A percentile compares a stretch with the other conserved stretches of the same genome.
Evolutionary conservation across 2,329 filamentous ascomycete species (phyloP).

Genomic region (Ophiostoma sp.): DNA sequence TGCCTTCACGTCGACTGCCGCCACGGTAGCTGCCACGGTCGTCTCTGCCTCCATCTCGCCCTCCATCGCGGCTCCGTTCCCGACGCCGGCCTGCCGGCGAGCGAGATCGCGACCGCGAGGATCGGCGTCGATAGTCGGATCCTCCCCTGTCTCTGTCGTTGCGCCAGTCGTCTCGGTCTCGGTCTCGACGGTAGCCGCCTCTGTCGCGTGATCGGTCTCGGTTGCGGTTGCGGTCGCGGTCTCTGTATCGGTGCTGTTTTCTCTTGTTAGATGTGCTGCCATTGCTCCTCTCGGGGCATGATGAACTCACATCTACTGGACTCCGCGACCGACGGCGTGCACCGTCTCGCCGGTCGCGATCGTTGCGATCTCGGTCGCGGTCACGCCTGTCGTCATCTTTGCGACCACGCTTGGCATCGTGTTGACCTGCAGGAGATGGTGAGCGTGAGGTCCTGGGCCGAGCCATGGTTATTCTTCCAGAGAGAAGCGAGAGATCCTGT

Average conservation of each 20-base stretch:
- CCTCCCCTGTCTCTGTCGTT: constrained; percentile 37
- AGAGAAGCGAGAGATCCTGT: constrained; percentile 7
- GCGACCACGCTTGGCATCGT: constrained; percentile 67
- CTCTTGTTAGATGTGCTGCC: constrained; percentile 46
- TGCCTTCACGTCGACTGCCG: constrained; percentile 67
- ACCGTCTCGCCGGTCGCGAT: constrained; percentile 54
- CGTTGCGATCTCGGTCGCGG: constrained; percentile 47
- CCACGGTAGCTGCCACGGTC: constrained; percentile 61
- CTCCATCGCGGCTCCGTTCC: constrained; percentile 63
- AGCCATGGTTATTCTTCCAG: constrained; percentile 49
- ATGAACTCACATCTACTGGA: constrained; percentile 56
- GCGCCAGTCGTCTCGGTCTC: constrained; percentile 56
- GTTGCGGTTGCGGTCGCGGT: constrained; percentile 48
- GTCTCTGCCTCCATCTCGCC: constrained; percentile 45
- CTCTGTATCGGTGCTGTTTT: constrained; percentile 58
- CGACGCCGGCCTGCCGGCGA: constrained; percentile 57
- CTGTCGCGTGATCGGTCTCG: constrained; percentile 57
- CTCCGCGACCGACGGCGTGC: constrained; percentile 62
- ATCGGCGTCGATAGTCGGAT: constrained; percentile 56
- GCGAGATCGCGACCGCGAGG: constrained; percentile 60
- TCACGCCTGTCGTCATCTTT: constrained; percentile 62
- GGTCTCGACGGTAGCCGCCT: constrained; percentile 64
- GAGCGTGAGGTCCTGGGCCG: constrained; percentile 72
- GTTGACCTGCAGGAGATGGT: constrained; percentile 89
- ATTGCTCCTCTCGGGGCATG: too few species aligned